These are phyloP conservation scores for Hibiscus syriacus DNA, from an alignment of 345 rosid genomes.

Conservation along the genomic window DNA sequence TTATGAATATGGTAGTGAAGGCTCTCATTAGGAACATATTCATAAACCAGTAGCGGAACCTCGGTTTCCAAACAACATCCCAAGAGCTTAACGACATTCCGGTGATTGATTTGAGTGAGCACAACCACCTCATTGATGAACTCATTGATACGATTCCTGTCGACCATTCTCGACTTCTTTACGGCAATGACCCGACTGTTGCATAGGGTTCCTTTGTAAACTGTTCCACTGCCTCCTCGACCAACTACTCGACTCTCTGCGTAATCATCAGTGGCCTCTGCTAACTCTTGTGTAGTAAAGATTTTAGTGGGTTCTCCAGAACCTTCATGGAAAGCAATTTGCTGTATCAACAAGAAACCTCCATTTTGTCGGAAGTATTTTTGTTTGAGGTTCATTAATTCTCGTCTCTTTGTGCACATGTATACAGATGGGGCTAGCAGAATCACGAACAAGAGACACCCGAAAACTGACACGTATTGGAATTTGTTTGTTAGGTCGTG, in stretches of 20 bases:
- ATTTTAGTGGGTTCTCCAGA: not conserved
- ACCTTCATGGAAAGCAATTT: not conserved
- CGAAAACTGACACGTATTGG: not conserved
- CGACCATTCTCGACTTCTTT: not conserved
- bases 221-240: not conserved
- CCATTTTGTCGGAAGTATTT: not conserved
- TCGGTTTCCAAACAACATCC: not conserved
- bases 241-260: not conserved
- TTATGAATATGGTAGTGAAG: not conserved
- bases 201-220: not conserved
- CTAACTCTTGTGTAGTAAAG: not conserved
- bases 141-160: not conserved
- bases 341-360: not conserved
- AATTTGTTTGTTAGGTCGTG: too few relatives aligned
- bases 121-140: not conserved
- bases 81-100: not conserved
- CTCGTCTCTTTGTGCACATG: not conserved
- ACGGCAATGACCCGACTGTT: not conserved
- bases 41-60: not conserved
- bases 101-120: not conserved
- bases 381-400: not conserved
- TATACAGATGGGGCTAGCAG: not conserved
- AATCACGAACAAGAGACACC: not conserved
- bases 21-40: not conserved
- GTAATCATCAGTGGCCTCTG: not conserved